Evolutionary conservation across 2,329 filamentous ascomycete genomes (phyloP).

Genomic region (Ophiostoma ips): DNA sequence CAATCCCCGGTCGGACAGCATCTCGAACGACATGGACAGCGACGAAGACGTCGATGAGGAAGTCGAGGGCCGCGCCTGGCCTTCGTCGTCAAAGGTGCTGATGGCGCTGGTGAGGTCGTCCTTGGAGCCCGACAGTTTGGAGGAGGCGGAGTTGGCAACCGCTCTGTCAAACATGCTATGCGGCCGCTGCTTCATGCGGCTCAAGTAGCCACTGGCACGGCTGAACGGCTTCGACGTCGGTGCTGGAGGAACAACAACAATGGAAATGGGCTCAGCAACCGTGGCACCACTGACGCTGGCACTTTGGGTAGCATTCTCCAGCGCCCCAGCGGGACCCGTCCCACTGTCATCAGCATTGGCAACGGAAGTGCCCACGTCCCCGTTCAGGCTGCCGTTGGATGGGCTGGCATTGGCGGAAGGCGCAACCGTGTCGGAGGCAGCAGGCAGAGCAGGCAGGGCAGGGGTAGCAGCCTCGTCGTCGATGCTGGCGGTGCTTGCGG

Average conservation of each 20-base stretch:
- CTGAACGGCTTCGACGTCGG: conserved; percentile 25
- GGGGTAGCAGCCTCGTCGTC: background rate
- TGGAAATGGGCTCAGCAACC: background rate
- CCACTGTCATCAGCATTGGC: background rate
- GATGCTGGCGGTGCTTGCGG: background rate
- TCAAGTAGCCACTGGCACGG: conserved; percentile 34
- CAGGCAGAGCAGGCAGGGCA: background rate
- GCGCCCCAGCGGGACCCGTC: background rate
- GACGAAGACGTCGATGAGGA: background rate
- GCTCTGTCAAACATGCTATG: conserved; percentile 28
- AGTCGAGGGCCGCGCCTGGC: background rate
- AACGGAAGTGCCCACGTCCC: background rate
- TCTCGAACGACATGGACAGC: conserved; percentile 5
- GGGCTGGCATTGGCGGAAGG: background rate
- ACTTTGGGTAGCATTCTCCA: background rate
- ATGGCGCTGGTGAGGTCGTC: conserved; percentile 3
- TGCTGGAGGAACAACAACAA: background rate
- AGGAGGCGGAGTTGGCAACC: conserved; percentile 12
- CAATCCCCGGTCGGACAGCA: conserved; percentile 3
- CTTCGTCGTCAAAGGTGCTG: background rate
- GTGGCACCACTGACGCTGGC: conserved; percentile 1
- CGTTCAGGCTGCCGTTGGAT: background rate
- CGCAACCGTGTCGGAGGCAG: background rate
- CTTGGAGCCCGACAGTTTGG: background rate
- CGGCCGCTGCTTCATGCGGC: conserved; percentile 36